Percentiles rank a stretch among this genome's conserved stretches.
These are phyloP conservation scores for Akanthomyces dipterigenus DNA, from an alignment of 2,329 filamentous ascomycete species.

Conservation along the genomic window DNA sequence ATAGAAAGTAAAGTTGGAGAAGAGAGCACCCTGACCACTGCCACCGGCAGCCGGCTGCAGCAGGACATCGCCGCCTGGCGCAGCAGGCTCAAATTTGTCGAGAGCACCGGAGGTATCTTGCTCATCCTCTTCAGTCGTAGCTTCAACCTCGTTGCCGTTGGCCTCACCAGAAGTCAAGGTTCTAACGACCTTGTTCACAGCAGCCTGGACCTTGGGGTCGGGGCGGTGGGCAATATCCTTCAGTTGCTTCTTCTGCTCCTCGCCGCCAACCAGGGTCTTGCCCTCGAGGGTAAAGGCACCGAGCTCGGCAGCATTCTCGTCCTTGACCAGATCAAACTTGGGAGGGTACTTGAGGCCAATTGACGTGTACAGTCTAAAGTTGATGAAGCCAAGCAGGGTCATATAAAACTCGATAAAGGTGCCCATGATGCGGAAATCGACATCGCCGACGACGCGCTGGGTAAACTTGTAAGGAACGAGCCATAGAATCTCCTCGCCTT, in stretches of 20 bases:
- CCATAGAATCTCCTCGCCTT: constrained; percentile 96
- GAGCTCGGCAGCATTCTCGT: constrained; percentile 84
- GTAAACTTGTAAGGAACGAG: constrained; percentile 97
- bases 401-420: constrained; percentile 99
- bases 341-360: constrained; percentile 91
- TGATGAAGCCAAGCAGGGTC: constrained; percentile 89
- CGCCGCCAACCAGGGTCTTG: constrained; percentile 49
- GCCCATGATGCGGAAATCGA: constrained; percentile 98
- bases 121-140: constrained; percentile 26
- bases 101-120: constrained; percentile 52
- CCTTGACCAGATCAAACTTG: constrained; percentile 80
- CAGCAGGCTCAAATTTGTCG: constrained; percentile 85
- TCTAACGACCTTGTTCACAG: constrained; percentile 62
- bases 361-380: constrained; percentile 89
- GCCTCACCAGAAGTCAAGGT: constrained; percentile 55
- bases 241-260: constrained; percentile 45
- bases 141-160: constrained; percentile 25
- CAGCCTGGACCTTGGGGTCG: constrained; percentile 56
- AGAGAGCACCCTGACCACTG: constrained; percentile 66
- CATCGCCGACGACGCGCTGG: constrained; percentile 84
- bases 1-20: constrained; percentile 84
- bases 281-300: constrained; percentile 87
- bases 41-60: constrained; percentile 66
- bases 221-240: constrained; percentile 42
- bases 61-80: constrained; percentile 77